These are phyloP conservation scores for Ceratocystis variospora DNA, from an alignment of 2,329 filamentous ascomycete species.

Conservation along the genomic window DNA sequence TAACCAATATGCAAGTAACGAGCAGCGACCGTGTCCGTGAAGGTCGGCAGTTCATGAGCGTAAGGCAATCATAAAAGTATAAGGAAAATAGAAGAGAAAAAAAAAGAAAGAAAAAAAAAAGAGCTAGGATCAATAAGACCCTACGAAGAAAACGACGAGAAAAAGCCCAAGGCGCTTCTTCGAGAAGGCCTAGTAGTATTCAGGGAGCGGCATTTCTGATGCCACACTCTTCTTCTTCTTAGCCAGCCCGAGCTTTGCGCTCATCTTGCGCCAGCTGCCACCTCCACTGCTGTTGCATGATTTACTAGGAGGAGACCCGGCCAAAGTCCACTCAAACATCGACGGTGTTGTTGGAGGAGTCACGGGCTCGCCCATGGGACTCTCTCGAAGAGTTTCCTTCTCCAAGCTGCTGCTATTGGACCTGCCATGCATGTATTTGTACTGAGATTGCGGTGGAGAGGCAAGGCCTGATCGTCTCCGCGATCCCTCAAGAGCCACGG, in stretches of 20 bases:
- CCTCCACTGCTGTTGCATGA: constrained; percentile 43
- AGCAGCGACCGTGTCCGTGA: neutral
- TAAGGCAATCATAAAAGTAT: constrained; percentile 6
- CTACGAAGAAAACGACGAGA: neutral
- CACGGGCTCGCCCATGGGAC: constrained; percentile 43
- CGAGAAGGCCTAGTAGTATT: neutral
- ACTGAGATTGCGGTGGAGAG: neutral
- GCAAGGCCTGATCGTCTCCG: neutral
- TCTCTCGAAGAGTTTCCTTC: neutral
- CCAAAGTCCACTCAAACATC: constrained; percentile 42
- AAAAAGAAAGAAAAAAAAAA: constrained; percentile 1
- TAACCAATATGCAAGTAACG: constrained; percentile 4
- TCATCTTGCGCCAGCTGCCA: constrained; percentile 51
- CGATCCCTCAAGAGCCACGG: constrained; percentile 32
- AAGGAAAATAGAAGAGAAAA: neutral
- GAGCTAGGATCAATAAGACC: neutral
- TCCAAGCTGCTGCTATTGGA: constrained; percentile 6
- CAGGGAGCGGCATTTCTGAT: neutral
- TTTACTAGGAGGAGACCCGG: constrained; percentile 38
- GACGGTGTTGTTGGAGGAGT: constrained; percentile 64
- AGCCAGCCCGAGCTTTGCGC: constrained; percentile 43
- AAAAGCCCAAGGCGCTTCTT: neutral
- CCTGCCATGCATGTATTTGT: constrained; percentile 7
- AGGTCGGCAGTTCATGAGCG: constrained; percentile 6
- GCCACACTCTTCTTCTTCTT: constrained; percentile 16